Evolutionary conservation across 495 filamentous ascomycete species (phyloP), one percentile per base, ranked within the genome.

Genomic region (Cercophora scortea): DNA sequence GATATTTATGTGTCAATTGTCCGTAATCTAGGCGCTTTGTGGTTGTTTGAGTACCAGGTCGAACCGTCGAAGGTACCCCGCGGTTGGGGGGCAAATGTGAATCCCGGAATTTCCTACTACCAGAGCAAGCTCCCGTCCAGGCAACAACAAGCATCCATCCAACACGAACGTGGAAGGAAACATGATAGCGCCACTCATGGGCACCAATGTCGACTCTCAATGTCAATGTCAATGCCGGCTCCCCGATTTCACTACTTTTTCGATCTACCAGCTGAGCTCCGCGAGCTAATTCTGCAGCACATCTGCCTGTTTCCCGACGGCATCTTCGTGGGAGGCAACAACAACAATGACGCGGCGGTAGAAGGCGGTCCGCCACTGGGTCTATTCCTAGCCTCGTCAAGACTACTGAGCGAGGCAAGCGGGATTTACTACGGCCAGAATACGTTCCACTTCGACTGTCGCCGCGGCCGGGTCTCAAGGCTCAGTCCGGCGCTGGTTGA

Each of bases 361-460:
- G 43, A 15, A 11, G 50, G 40, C 42, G 42, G 25, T n/a, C 57
- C 53, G 38, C 59, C 59, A 12, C 8, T 64, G 8, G 53, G 54
- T 47, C 36, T 68, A 32, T 68, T 71, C 54, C 65, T 67, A 43
- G 65, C 62, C 25, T 68, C 55, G 19, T 53, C 60, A 38, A 53
- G 64, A 50, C 57, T 69, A 46, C 62, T 68, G 42, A 59, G 61
- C 33, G 63, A 65, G 35, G 65, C 68, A 13, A 63, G 56, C 6
- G 61, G 58, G 15, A 57, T 70, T 18, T 69, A 68, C 51, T 71
- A 71, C 49, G 49, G 56, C 2, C 48, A 59, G 13, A 69, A 71
- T 36, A 56, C 52, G 11, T 68, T 69, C 49, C 60, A 57, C 18
- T n/a, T 68, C 8, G 61, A 62, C 40, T 54, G 15, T 4, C 63